A percentile compares a stretch with the other conserved stretches of the same genome.
Evolutionary conservation across 1,284 basidiomycete genomes (phyloP).

Genomic region (Trichosporon faecale): DNA sequence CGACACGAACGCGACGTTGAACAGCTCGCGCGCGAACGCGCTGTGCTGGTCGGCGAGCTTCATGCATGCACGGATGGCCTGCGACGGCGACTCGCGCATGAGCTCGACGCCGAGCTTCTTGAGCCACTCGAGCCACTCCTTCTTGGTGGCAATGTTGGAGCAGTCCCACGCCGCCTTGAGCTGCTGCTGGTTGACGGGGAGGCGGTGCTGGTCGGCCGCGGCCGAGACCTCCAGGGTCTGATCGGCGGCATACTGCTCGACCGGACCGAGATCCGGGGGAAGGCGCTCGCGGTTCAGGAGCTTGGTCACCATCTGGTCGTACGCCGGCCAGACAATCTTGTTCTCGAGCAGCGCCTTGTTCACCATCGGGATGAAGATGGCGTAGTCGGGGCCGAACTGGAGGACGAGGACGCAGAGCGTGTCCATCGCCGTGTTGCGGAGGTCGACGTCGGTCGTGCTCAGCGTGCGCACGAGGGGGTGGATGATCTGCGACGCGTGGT

Average conservation of each 20-base stretch:
- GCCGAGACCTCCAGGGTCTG: constrained; percentile 30
- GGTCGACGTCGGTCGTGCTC: constrained; percentile 69
- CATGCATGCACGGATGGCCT: constrained; percentile 93
- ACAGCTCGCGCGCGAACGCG: constrained; percentile 88
- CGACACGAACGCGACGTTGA: constrained; percentile 97
- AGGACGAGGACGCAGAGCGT: constrained; percentile 87
- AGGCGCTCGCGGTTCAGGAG: constrained; percentile 88
- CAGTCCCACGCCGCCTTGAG: constrained; percentile 97
- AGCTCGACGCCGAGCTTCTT: constrained; percentile 90
- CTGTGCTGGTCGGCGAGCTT: constrained; percentile 88
- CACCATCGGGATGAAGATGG: constrained; percentile 94
- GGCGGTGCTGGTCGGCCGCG: constrained; percentile 70
- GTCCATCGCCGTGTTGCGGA: constrained; percentile 86
- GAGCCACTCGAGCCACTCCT: constrained; percentile 98
- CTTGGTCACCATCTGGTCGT: constrained; percentile 84
- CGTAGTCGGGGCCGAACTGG: constrained; percentile 93
- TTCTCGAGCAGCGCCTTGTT: constrained; percentile 82
- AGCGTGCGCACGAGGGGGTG: constrained; percentile 91
- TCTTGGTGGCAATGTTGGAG: constrained; percentile 70
- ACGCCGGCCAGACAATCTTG: constrained; percentile 76
- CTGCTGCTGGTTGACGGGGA: constrained; percentile 96
- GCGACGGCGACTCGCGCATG: constrained; percentile 97
- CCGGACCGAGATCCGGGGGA: constrained; percentile 60
- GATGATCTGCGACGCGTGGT: constrained; percentile 95
- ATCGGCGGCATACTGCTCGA: constrained; percentile 52